Percentiles rank a stretch among this genome's conserved stretches.
Conservation (phyloP, 345 rosid genomes). For the Moringa oleifera region DNA sequence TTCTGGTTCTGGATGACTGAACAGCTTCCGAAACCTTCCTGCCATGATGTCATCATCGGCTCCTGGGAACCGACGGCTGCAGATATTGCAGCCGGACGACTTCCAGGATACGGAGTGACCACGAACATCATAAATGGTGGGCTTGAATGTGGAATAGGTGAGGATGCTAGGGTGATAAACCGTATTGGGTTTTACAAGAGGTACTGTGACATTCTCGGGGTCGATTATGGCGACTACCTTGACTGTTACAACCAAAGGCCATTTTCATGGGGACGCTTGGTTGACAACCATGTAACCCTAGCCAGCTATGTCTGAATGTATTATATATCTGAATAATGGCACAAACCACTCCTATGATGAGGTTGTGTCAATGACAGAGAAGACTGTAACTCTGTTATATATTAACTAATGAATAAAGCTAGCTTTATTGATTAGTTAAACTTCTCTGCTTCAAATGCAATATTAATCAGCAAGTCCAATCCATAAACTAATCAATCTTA, state of each 20-base stretch:
- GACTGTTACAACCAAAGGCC: conserved; percentile 38
- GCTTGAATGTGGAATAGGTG: conserved; percentile 35
- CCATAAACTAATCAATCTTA: too few relatives aligned
- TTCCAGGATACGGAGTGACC: conserved; percentile 31
- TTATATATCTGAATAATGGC: too few relatives aligned
- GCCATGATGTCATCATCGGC: conserved; percentile 46
- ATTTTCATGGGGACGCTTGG: background rate
- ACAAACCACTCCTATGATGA: too few relatives aligned
- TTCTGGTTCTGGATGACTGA: conserved; percentile 79
- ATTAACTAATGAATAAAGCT: too few relatives aligned
- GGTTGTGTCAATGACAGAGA: too few relatives aligned
- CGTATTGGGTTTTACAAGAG: too few relatives aligned
- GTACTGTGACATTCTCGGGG: conserved; percentile 32
- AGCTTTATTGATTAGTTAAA: too few relatives aligned
- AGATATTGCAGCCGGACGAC: conserved; percentile 23
- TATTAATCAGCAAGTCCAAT: too few relatives aligned
- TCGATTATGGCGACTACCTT: conserved; percentile 36
- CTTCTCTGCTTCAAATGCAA: too few relatives aligned
- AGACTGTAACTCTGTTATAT: too few relatives aligned
- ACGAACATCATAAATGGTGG: conserved; percentile 50
- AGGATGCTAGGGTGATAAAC: conserved; percentile 41
- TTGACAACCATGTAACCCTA: too few relatives aligned
- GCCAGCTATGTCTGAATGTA: too few relatives aligned
- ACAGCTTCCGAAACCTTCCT: conserved; percentile 53
- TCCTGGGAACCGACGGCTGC: conserved; percentile 26